Base-by-base conservation (phyloP, 2,329 filamentous ascomycete genomes). In the Colletotrichum euphorbiae region DNA sequence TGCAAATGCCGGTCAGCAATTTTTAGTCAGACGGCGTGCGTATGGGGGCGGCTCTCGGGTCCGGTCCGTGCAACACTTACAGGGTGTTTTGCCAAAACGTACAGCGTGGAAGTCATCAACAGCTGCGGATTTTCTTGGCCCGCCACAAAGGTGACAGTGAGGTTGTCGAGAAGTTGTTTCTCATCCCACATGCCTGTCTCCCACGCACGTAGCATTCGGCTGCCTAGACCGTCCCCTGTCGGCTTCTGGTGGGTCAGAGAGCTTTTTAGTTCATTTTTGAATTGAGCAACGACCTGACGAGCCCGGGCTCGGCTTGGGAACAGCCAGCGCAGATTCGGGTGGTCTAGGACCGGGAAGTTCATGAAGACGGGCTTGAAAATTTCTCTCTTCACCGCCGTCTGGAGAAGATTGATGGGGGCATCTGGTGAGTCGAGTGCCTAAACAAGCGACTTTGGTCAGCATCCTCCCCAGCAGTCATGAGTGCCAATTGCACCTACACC, bases 121-220 rank as follows among this genome's bases (percentile, higher is more conserved):
- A 78, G 72, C 71, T 81, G 80, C 1, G 78, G 76, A 62, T 82
- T 82, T 70, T 82, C 80, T 58, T 82, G 80, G 0, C 79, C 79
- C 0, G 80, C 80, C 13, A 82, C 74, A 52, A 81, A 82, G 1
- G 76, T 72, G 13, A 82, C 77, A 40, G 79, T 80, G 17, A 80
- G 66, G 46, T 82, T 82, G 56, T 80, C 77, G 15, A 78, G 75
- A 67, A 80, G 77, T 57, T 81, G 79, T 59, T 77, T 75, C 62
- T 81, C 77, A 21, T 59, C 28, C 65, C 65, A 73, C 15, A 63
- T 60, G 4, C 76, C 75, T 4, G 69, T 58, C 7, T 60, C 42
- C 33, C 70, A 46, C 4, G 75, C 75, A 4, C 54, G 62, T n/a
- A 75, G 56, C n/a, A 76, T 70, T 11, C 71, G 64, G 15, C 50